A percentile compares a stretch with the other conserved stretches of the same genome.
phyloP scores from a whole-genome alignment of 116 monocot species.

The Iris pallida region DNA sequence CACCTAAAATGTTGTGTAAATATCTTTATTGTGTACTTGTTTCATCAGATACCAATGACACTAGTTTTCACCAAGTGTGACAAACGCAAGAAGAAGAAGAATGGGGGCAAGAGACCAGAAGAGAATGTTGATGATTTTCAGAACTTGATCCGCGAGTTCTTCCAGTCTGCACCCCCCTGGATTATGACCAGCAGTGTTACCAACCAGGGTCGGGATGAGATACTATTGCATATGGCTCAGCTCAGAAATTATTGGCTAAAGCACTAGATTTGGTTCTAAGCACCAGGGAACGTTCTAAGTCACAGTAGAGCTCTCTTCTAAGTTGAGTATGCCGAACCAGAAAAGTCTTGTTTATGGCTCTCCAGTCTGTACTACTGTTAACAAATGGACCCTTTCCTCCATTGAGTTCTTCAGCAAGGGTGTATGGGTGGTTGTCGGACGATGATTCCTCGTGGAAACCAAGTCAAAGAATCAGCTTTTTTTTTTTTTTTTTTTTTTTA shows the following conservation, averaged over 20 bases:
- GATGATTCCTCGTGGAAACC: no score
- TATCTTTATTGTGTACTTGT: not conserved
- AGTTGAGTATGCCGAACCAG: no score
- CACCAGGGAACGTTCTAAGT: no score
- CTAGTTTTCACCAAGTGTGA: slow-evolving; percentile 95
- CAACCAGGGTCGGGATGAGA: slow-evolving; percentile 88
- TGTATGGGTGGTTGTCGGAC: no score
- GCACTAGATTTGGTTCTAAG: slow-evolving; percentile 23
- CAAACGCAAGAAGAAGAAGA: slow-evolving; percentile 95
- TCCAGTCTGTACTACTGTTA: no score
- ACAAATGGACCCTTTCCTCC: no score
- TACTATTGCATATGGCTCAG: slow-evolving; percentile 87
- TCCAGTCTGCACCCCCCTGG: slow-evolving; percentile 78
- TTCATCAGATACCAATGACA: slow-evolving; percentile 81
- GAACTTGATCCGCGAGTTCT: slow-evolving; percentile 61
- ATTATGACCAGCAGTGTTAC: slow-evolving; percentile 96
- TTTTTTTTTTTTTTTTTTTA: no score
- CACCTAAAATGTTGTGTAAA: not conserved
- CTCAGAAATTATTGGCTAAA: slow-evolving; percentile 97
- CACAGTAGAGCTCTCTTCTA: no score
- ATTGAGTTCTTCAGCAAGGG: no score
- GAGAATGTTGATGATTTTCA: slow-evolving; percentile 83
- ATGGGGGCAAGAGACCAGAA: slow-evolving; percentile 78
- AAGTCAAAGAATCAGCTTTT: no score
- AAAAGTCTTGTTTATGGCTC: no score